phyloP scores from a whole-genome alignment of 192 early-diverging fungal genomes.

The Entomortierella beljakovae region DNA sequence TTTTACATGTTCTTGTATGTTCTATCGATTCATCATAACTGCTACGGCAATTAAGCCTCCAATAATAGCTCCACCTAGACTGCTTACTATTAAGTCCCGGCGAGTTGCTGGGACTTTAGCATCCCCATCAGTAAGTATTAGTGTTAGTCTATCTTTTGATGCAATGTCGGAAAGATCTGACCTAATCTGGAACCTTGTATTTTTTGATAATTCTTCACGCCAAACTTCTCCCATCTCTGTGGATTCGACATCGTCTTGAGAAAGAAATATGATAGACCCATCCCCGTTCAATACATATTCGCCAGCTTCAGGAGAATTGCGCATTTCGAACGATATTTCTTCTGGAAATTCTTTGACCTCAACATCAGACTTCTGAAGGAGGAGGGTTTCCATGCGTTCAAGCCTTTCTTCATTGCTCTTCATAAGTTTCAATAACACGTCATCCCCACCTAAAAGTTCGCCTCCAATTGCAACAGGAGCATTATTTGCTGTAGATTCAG shows the following conservation, averaged over 20 bases:
- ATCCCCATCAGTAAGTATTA: conserved; percentile 31
- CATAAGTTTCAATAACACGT: conserved; percentile 33
- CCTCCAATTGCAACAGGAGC: conserved; percentile 28
- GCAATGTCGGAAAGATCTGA: not conserved
- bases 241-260: not conserved
- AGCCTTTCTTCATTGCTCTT: conserved; percentile 41
- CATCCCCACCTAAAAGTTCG: conserved; percentile 41
- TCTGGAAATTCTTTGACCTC: not conserved
- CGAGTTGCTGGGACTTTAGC: conserved; percentile 28
- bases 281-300: conserved; percentile 20
- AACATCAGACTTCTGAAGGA: conserved; percentile 10
- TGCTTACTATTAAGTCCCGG: conserved; percentile 37
- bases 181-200: not conserved
- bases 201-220: conserved; percentile 9
- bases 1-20: too few species aligned
- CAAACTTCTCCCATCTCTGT: conserved; percentile 26
- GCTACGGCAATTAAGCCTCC: conserved; percentile 38
- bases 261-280: conserved; percentile 18
- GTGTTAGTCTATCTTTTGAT: conserved; percentile 9
- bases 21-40: conserved; percentile 46
- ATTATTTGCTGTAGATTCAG: not conserved
- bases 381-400: conserved; percentile 28
- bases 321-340: not conserved
- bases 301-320: not conserved
- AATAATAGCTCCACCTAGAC: conserved; percentile 36